These are phyloP conservation scores for Naganishia liquefaciens DNA, from an alignment of 1,284 basidiomycete genomes.

Conservation along the genomic window DNA sequence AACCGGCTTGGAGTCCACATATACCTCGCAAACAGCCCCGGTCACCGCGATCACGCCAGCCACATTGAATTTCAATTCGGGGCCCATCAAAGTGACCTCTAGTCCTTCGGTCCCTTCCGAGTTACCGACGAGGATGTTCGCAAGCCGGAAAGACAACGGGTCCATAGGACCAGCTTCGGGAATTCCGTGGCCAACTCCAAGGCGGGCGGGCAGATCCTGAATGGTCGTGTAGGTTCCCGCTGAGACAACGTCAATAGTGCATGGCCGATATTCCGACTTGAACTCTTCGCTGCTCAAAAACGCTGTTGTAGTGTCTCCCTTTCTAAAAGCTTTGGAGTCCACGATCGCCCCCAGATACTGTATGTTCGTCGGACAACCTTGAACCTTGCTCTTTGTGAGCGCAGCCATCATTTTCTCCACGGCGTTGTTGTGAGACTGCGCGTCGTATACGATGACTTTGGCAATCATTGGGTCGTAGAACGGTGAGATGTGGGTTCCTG, in stretches of 20 bases:
- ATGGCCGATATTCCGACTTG: slow-evolving; percentile 34
- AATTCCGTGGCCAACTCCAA: slow-evolving; percentile 61
- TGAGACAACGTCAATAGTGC: slow-evolving; percentile 62
- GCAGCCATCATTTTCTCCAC: slow-evolving; percentile 42
- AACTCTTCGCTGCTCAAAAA: slow-evolving; percentile 58
- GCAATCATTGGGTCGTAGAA: slow-evolving; percentile 34
- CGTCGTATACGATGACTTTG: slow-evolving; percentile 42
- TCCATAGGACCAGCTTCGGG: slow-evolving; percentile 72
- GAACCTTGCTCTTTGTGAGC: slow-evolving; percentile 54
- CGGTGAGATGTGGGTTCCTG: slow-evolving; percentile 33
- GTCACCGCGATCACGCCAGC: slow-evolving; percentile 62
- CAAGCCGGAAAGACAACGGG: slow-evolving; percentile 61
- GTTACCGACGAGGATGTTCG: slow-evolving; percentile 67
- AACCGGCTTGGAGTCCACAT: slow-evolving; percentile 55
- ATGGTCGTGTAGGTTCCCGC: slow-evolving; percentile 64
- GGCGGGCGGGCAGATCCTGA: slow-evolving; percentile 66
- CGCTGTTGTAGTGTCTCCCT: slow-evolving; percentile 61
- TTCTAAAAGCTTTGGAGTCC: slow-evolving; percentile 54
- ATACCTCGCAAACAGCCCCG: slow-evolving; percentile 58
- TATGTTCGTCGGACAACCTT: slow-evolving; percentile 63
- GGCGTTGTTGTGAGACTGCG: slow-evolving; percentile 36
- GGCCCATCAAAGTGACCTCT: slow-evolving; percentile 58
- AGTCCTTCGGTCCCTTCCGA: slow-evolving; percentile 60
- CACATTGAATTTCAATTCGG: slow-evolving; percentile 58
- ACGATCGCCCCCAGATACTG: slow-evolving; percentile 60